Evolutionary conservation across 129 eudicot genomes (phyloP).

Genomic region (Flaveria linearis): DNA sequence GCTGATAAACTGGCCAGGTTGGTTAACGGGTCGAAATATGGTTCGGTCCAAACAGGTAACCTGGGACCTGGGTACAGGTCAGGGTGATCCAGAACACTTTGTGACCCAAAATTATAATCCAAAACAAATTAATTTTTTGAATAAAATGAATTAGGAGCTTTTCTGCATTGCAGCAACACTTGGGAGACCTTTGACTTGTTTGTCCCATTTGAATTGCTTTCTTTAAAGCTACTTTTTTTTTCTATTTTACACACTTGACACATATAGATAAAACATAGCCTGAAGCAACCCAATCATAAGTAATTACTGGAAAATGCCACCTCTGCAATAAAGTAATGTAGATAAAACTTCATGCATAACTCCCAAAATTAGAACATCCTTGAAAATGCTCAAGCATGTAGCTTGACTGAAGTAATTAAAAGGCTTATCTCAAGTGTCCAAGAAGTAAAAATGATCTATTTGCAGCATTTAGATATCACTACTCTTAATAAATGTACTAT

Average conservation of each 20-base stretch:
- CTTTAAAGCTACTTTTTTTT: background rate
- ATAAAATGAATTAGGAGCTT: background rate
- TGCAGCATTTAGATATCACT: background rate
- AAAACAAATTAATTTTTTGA: background rate
- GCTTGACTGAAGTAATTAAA: background rate
- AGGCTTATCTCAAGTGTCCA: background rate
- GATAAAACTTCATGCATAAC: conserved; percentile 15
- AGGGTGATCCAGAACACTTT: background rate
- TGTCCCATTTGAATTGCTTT: background rate
- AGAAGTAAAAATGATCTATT: conserved; percentile 8
- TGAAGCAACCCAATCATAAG: background rate
- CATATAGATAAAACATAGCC: background rate
- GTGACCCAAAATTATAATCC: background rate
- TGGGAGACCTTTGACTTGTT: conserved; percentile 1
- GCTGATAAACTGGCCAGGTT: background rate
- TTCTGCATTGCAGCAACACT: background rate
- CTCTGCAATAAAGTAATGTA: background rate
- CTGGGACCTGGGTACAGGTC: conserved; percentile 7
- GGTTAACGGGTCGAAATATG: background rate
- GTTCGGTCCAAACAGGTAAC: background rate
- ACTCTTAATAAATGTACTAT: conserved; percentile 8
- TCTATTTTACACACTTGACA: background rate
- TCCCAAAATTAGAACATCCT: background rate
- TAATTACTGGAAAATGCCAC: background rate
- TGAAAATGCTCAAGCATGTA: conserved; percentile 9